Evolutionary conservation across 805 yeast genomes (phyloP), one percentile per base, ranked within the genome.

Genomic region (Kodamaea kakaduensis): DNA sequence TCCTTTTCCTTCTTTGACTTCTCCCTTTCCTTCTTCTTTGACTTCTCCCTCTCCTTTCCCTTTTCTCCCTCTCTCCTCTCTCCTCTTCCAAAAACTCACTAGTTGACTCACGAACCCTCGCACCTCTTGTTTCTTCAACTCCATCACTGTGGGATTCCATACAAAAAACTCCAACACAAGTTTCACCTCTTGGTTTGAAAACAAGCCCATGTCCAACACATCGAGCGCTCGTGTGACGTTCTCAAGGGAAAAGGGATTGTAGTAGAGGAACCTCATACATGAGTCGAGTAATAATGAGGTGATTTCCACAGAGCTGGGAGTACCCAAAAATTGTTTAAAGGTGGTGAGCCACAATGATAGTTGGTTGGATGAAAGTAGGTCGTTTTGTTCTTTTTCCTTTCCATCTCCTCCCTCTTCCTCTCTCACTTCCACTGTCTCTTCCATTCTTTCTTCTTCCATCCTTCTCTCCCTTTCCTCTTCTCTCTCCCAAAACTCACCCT

Each of bases 61-160:
- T 14, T 17, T 14, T 13, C 12, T 9, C 18, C 23, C 8, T 20
- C 29, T 15, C 18, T 22, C 15, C 25, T n/a, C n/a, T n/a, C n/a
- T n/a, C n/a, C n/a, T n/a, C n/a, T n/a, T n/a, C 44, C 44, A 41
- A 16, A 32, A 34, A 4, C 16, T 9, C 3, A 20, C 28, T n/a
- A 23, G 25, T 16, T 22, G 18, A 2, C 18, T 19, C 17, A 27
- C 37, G 22, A 10, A 34, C 27, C 9, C 23, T 8, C 28, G 20
- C 10, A 34, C 32, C 13, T 26, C 13, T 15, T 10, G 6, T 13
- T 41, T 37, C 12, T 20, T 20, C 32, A 34, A 34, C 15, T 17
- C n/a, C 25, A n/a, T 25, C 10, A 51, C 24, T 64, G 69, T 52
- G 9, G 69, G 64, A 37, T 71, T 69, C 44, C 72, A 65, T 13